A percentile compares a stretch with the other conserved stretches of the same genome.
Evolutionary conservation across 139 green algal genomes (phyloP).

Genomic region (Closterium sp.): DNA sequence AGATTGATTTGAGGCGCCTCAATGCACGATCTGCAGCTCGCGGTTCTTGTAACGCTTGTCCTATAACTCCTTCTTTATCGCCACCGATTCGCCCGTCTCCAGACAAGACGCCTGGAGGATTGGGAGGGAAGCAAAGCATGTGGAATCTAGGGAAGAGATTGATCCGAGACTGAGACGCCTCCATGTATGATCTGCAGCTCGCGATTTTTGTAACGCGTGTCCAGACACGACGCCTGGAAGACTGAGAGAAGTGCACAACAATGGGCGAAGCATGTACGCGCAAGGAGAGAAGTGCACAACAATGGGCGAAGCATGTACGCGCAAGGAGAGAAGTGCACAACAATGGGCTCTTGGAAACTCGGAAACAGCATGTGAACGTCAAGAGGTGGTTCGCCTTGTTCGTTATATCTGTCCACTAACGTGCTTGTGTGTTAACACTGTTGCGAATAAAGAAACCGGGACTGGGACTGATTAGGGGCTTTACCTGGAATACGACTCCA

Average conservation of each 20-base stretch:
- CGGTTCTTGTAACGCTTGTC: conserved; percentile 99
- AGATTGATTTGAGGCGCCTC: background rate
- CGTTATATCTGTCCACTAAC: background rate
- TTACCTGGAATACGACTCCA: conserved; percentile 92
- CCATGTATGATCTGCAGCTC: conserved; percentile 93
- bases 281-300: too few relatives aligned
- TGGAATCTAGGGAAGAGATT: too few relatives aligned
- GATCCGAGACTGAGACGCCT: too few relatives aligned
- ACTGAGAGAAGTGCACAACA: too few relatives aligned
- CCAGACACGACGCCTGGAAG: conserved; percentile 69
- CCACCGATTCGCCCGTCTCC: conserved; percentile 92
- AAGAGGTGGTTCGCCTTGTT: background rate
- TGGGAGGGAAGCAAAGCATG: background rate
- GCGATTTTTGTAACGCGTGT: conserved; percentile 99
- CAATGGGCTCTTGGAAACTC: background rate
- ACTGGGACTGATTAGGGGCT: background rate
- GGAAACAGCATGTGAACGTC: background rate
- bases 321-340: background rate
- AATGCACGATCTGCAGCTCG: conserved; percentile 94
- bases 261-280: too few relatives aligned
- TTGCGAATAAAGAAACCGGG: background rate
- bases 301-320: too few relatives aligned
- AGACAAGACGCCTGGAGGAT: conserved; percentile 62
- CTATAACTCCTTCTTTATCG: conserved; percentile 99
- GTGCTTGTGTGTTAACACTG: background rate